Percentiles rank a stretch among this genome's conserved stretches.
Conservation (phyloP, 192 early-diverging fungal genomes). For the Coemansia sp. region DNA sequence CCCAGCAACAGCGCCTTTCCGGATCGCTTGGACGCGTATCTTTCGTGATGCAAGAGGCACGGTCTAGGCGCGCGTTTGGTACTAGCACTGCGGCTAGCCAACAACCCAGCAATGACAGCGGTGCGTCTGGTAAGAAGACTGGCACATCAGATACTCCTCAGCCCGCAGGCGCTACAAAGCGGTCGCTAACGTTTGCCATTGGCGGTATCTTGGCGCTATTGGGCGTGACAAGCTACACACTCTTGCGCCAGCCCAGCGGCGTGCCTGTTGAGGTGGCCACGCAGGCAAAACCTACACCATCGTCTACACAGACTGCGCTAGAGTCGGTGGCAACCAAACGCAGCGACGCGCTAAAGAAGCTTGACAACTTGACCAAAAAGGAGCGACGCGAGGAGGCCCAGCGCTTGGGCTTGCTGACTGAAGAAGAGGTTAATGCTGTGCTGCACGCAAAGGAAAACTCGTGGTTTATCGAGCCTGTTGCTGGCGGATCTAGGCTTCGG, state of each 20-base stretch:
- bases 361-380: conserved; percentile 17
- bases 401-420: conserved; percentile 28
- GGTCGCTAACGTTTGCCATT: conserved; percentile 45
- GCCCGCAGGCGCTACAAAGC: conserved; percentile 15
- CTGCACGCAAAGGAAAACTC: conserved; percentile 35
- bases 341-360: conserved; percentile 19
- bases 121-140: background rate
- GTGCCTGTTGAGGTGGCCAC: background rate
- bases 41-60: background rate
- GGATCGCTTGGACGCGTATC: background rate
- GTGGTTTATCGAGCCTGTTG: conserved; percentile 14
- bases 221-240: conserved; percentile 37
- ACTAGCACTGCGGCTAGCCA: background rate
- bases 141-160: background rate
- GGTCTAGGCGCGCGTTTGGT: conserved; percentile 5
- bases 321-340: conserved; percentile 41
- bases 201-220: conserved; percentile 41
- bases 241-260: conserved; percentile 19
- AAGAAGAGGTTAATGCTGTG: conserved; percentile 39
- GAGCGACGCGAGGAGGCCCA: conserved; percentile 23
- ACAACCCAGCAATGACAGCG: conserved; percentile 1
- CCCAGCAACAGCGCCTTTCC: background rate
- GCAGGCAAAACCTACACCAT: background rate
- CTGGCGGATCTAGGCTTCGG: background rate
- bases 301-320: conserved; percentile 13